phyloP scores from a whole-genome alignment of 176 grass and related monocot genomes.

The Phyllostachys edulis region DNA sequence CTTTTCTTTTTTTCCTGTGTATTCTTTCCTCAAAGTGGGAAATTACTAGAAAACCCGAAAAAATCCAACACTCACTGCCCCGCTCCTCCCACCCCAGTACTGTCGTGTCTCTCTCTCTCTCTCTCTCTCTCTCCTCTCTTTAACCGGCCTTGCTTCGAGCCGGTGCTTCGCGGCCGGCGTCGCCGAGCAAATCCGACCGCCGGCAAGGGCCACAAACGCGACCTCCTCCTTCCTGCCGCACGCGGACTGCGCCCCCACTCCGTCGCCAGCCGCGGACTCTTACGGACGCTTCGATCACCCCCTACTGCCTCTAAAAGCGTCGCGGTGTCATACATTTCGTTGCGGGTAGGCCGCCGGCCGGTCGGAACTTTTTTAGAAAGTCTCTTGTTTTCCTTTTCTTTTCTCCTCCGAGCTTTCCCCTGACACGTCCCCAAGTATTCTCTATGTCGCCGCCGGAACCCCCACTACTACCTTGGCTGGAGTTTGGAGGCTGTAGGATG shows the following conservation, averaged over 20 bases:
- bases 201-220: not conserved
- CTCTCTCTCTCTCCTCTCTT: too few species aligned
- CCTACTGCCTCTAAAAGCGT: not conserved
- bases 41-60: too few species aligned
- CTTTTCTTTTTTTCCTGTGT: too few species aligned
- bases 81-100: too few species aligned
- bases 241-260: not conserved
- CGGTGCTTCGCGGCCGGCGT: not conserved
- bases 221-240: too few species aligned
- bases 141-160: not conserved
- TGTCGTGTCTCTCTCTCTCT: too few species aligned
- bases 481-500: not conserved
- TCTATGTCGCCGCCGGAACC: not conserved
- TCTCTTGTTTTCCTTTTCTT: not conserved
- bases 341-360: not conserved
- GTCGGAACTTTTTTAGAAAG: not conserved
- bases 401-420: not conserved
- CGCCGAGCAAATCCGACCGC: not conserved
- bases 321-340: not conserved
- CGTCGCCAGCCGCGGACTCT: not conserved
- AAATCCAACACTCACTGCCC: too few species aligned
- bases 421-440: not conserved
- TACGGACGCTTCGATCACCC: not conserved
- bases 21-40: too few species aligned
- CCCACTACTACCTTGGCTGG: not conserved